Base-by-base conservation (phyloP, 2,329 filamentous ascomycete genomes). In the Monosporascus sp. region DNA sequence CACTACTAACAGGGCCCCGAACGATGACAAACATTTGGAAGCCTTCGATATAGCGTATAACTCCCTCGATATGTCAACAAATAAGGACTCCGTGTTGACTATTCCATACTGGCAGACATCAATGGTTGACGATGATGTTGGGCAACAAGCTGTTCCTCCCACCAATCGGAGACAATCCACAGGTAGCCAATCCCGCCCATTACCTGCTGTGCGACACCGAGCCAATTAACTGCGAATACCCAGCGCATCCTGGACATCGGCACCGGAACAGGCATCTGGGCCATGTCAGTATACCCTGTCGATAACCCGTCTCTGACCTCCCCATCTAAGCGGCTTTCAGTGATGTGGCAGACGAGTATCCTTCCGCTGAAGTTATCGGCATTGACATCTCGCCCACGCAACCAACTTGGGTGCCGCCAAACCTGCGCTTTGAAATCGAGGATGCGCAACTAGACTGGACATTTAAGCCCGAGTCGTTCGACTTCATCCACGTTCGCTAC, bases 331-430 rank as follows among this genome's bases (percentile, higher is more conserved):
- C 37, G 17, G 7, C 15, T 1, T 31, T 11, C 46, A 63, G 59
- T 40, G 56, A 61, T 38, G 58, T 59, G 46, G 58, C 54, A 20
- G 60, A 59, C 49, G 53, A 54, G 14, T 55, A 46, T 48, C 58
- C 54, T 3, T 26, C 45, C 11, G 54, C 53, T 43, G 56, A 65
- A 53, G 63, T 66, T 14, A 60, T 61, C 22, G 62, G 61, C 6
- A 63, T 58, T 5, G 61, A 64, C 53, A 56, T 64, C 22, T 63
- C 59, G 14, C 60, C 60, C 0, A 62, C 54, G 20, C 63, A 65
- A 26, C 58, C 61, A 5, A 35, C 37, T 9, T 61, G 59, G 59
- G 48, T 56, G 6, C 58, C 59, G 2, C 51, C 53, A 5, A 61
- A 61, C 54, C 50, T 60, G 5, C 54, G 53, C n/a, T 61, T 61